Conservation (phyloP, 768 basidiomycete genomes). For the Antrodiella citrinella region DNA sequence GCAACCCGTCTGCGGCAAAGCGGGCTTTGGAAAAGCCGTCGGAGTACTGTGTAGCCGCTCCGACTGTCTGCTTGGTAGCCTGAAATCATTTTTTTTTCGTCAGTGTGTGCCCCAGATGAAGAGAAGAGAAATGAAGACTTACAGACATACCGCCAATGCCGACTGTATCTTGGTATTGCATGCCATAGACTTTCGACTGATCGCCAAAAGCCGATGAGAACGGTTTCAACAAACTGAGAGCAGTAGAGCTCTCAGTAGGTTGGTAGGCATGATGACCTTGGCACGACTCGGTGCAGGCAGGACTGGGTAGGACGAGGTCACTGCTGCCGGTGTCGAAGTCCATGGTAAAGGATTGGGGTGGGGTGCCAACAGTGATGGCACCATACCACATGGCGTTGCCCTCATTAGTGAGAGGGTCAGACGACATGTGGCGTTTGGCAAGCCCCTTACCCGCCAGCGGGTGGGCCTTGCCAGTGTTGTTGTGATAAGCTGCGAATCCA, state of each 20-base stretch:
- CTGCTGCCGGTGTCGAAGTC: conserved; percentile 34
- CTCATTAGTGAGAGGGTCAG: conserved; percentile 16
- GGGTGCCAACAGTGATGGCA: conserved; percentile 38
- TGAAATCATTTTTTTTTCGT: neutral
- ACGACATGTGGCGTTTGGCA: neutral
- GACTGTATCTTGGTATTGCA: conserved; percentile 39
- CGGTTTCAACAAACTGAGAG: conserved; percentile 20
- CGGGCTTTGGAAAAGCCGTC: conserved; percentile 5
- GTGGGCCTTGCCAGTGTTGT: neutral
- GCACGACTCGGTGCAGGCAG: conserved; percentile 27
- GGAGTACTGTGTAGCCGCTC: conserved; percentile 15
- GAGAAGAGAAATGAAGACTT: conserved; percentile 8
- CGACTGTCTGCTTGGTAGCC: conserved; percentile 15
- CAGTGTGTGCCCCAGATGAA: neutral
- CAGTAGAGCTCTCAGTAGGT: conserved; percentile 28
- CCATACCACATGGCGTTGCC: conserved; percentile 36
- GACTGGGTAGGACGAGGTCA: conserved; percentile 40
- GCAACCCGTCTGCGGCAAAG: conserved; percentile 18
- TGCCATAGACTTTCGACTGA: conserved; percentile 35
- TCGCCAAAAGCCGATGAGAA: conserved; percentile 44
- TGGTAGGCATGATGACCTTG: conserved; percentile 28
- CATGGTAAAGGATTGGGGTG: conserved; percentile 32
- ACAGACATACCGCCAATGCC: conserved; percentile 34
- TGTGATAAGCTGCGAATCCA: neutral
- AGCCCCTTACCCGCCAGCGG: neutral